Evolutionary conservation across 1,139 yeast species (phyloP).

Genomic region (Candida neerlandica): DNA sequence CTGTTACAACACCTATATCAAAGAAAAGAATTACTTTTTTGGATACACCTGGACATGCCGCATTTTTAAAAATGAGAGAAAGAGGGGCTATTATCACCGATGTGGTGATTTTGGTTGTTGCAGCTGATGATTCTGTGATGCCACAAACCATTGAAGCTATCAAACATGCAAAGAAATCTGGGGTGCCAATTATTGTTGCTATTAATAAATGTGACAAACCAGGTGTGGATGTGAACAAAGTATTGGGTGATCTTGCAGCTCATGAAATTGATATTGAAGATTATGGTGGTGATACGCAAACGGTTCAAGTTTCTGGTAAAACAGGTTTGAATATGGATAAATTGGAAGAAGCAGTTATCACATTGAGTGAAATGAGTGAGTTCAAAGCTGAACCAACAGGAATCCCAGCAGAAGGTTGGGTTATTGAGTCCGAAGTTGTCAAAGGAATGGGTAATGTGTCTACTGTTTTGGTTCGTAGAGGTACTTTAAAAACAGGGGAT

Average conservation of each 20-base stretch:
- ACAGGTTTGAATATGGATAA: conserved; percentile 84
- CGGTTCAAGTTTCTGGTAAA: conserved; percentile 83
- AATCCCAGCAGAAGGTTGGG: conserved; percentile 79
- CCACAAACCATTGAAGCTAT: conserved; percentile 97
- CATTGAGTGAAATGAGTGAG: conserved; percentile 82
- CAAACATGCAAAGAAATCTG: conserved; percentile 83
- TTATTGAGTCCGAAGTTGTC: conserved; percentile 81
- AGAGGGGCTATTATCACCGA: conserved; percentile 96
- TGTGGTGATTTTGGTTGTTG: conserved; percentile 90
- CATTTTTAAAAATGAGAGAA: conserved; percentile 93
- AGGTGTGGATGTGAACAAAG: conserved; percentile 70
- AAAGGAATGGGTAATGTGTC: conserved; percentile 88
- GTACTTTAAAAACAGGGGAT: conserved; percentile 70
- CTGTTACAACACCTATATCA: conserved; percentile 74
- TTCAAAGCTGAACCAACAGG: conserved; percentile 63
- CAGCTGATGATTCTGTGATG: conserved; percentile 97
- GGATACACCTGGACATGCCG: conserved; percentile 99
- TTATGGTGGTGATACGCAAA: conserved; percentile 94
- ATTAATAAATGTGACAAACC: conserved; percentile 89
- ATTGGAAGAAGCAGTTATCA: conserved; percentile 84
- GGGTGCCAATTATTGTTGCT: conserved; percentile 88
- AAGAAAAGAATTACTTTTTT: conserved; percentile 81
- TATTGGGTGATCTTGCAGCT: conserved; percentile 72
- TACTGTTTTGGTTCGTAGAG: conserved; percentile 79
- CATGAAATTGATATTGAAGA: conserved; percentile 87